phyloP scores from a whole-genome alignment of 2,329 filamentous ascomycete genomes.

The Catunica adiposa region DNA sequence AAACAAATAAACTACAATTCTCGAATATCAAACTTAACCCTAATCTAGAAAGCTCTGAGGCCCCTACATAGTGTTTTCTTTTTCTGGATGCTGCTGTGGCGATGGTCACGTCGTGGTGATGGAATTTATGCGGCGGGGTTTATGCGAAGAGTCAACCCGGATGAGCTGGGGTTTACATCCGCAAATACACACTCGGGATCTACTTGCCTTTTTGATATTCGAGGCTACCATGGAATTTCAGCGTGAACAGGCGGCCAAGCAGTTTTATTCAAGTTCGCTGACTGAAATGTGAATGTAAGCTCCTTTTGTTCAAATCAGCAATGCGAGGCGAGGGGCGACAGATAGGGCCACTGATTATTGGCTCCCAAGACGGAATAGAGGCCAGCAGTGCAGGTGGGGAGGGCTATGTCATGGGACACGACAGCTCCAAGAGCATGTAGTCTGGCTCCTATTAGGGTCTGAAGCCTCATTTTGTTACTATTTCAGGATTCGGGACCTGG shows the following conservation, averaged over 20 bases:
- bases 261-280: no score
- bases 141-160: not conserved
- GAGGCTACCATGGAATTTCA: no score
- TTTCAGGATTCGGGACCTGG: not conserved
- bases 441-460: not conserved
- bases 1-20: not conserved
- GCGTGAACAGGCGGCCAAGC: no score
- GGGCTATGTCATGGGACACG: not conserved
- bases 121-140: not conserved
- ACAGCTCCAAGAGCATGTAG: not conserved
- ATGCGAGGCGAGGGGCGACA: no score
- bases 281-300: no score
- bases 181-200: no score
- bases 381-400: no score
- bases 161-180: no score
- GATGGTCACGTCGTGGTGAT: not conserved
- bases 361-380: no score
- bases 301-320: no score
- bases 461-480: not conserved
- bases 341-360: no score
- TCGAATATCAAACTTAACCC: not conserved
- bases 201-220: no score
- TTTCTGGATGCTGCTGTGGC: not conserved
- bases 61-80: not conserved
- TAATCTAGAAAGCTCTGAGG: not conserved